Percentiles rank a stretch among this genome's conserved stretches.
These are phyloP conservation scores for Colletotrichum sp. DNA, from an alignment of 2,329 filamentous ascomycete genomes.

Conservation along the genomic window DNA sequence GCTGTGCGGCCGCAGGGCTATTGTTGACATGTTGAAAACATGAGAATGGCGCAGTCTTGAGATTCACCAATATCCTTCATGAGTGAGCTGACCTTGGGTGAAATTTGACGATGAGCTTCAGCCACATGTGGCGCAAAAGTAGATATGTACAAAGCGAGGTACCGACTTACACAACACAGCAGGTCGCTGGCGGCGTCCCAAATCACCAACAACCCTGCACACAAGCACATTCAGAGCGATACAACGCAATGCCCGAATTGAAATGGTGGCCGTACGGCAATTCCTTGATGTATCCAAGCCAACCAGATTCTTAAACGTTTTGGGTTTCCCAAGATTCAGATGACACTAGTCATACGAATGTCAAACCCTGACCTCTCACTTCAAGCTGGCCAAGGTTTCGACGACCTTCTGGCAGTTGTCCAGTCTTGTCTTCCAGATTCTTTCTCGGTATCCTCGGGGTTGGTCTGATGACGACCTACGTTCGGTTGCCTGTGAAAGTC, in stretches of 20 bases:
- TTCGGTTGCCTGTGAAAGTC: neutral
- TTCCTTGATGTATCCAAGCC: neutral
- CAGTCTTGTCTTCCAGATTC: neutral
- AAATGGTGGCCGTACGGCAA: neutral
- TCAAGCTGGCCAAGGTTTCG: neutral
- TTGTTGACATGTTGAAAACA: slow-evolving; percentile 10
- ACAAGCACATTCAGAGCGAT: neutral
- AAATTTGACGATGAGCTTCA: slow-evolving; percentile 21
- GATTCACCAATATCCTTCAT: neutral
- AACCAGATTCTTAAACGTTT: neutral
- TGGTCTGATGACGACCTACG: neutral
- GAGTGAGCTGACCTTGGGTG: slow-evolving; percentile 3
- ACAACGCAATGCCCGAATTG: neutral
- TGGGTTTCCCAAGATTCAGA: neutral
- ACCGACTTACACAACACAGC: neutral
- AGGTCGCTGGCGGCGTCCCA: neutral
- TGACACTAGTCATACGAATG: neutral
- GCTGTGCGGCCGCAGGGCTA: slow-evolving; percentile 3
- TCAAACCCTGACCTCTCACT: neutral
- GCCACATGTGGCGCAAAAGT: slow-evolving; percentile 17
- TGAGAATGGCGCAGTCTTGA: neutral
- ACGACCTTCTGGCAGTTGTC: neutral
- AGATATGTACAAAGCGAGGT: slow-evolving; percentile 1
- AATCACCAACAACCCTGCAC: neutral
- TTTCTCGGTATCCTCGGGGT: neutral